Conservation (phyloP, 306 rosid genomes). For the Acacia crassicarpa region DNA sequence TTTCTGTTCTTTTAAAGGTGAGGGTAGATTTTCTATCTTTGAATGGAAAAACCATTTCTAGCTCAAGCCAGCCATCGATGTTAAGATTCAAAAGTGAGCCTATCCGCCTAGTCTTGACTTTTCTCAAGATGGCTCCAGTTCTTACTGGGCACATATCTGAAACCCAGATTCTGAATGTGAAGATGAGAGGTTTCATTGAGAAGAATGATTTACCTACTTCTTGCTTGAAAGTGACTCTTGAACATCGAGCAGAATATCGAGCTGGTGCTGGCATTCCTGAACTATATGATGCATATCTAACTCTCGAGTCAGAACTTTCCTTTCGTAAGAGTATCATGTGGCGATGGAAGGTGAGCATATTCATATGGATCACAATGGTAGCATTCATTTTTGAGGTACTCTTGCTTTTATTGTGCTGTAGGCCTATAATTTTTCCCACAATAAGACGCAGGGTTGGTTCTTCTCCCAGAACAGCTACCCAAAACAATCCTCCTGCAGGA, state of each 20-base stretch:
- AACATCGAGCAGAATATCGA: slow-evolving; percentile 75
- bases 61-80: slow-evolving; percentile 77
- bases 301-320: slow-evolving; percentile 72
- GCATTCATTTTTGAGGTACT: slow-evolving; percentile 56
- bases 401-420: slow-evolving; percentile 65
- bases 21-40: slow-evolving; percentile 67
- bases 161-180: slow-evolving; percentile 66
- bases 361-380: slow-evolving; percentile 65
- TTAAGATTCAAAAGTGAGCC: slow-evolving; percentile 80
- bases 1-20: slow-evolving; percentile 47
- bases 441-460: slow-evolving; percentile 49
- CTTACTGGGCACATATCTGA: slow-evolving; percentile 72
- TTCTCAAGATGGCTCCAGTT: slow-evolving; percentile 76
- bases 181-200: slow-evolving; percentile 68
- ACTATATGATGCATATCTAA: slow-evolving; percentile 62
- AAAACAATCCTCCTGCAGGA: slow-evolving; percentile 24
- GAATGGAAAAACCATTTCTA: slow-evolving; percentile 66
- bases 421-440: slow-evolving; percentile 65
- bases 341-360: slow-evolving; percentile 74
- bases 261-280: slow-evolving; percentile 92
- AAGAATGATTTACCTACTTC: slow-evolving; percentile 63
- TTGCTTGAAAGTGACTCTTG: slow-evolving; percentile 73
- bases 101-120: slow-evolving; percentile 57
- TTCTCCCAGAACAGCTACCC: slow-evolving; percentile 26
- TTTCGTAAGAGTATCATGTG: slow-evolving; percentile 63